phyloP scores from a whole-genome alignment of 805 yeast genomes.

The Candida boidinii region DNA sequence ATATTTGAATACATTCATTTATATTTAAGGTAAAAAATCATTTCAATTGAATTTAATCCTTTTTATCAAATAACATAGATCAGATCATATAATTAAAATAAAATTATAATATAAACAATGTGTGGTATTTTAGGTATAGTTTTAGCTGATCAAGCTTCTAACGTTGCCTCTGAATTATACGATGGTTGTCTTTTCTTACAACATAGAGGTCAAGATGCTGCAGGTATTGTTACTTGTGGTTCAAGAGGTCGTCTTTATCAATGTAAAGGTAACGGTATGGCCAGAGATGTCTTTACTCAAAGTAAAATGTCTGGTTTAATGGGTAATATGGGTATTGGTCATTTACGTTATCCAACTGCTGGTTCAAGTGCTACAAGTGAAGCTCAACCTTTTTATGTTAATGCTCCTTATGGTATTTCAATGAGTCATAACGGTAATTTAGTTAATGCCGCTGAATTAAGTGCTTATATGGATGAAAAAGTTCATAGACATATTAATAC shows the following conservation, averaged over 20 bases:
- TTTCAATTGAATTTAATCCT: no score
- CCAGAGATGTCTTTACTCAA: slow-evolving; percentile 91
- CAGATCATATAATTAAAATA: no score
- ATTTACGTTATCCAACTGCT: slow-evolving; percentile 94
- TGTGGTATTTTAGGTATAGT: slow-evolving; percentile 93
- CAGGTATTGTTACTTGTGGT: slow-evolving; percentile 97
- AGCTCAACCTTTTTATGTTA: slow-evolving; percentile 98
- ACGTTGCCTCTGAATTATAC: slow-evolving; percentile 82
- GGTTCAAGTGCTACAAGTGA: slow-evolving; percentile 93
- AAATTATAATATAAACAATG: slow-evolving; percentile 54
- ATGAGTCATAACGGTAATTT: slow-evolving; percentile 92
- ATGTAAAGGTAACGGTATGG: slow-evolving; percentile 99
- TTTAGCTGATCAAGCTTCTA: slow-evolving; percentile 60
- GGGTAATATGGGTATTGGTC: slow-evolving; percentile 95
- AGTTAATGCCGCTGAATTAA: slow-evolving; percentile 75
- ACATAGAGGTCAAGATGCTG: slow-evolving; percentile 98
- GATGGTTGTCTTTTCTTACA: slow-evolving; percentile 92
- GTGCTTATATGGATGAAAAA: slow-evolving; percentile 76
- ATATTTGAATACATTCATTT: no score
- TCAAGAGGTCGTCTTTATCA: slow-evolving; percentile 88
- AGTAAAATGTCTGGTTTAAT: slow-evolving; percentile 67
- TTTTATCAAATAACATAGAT: no score
- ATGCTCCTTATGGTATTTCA: slow-evolving; percentile 91
- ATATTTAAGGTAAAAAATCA: no score
- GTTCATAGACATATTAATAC: slow-evolving; percentile 98